These are phyloP conservation scores for Ichthyophthirius multifiliis DNA, from an alignment of 169 alveolate genomes.

Conservation along the genomic window DNA sequence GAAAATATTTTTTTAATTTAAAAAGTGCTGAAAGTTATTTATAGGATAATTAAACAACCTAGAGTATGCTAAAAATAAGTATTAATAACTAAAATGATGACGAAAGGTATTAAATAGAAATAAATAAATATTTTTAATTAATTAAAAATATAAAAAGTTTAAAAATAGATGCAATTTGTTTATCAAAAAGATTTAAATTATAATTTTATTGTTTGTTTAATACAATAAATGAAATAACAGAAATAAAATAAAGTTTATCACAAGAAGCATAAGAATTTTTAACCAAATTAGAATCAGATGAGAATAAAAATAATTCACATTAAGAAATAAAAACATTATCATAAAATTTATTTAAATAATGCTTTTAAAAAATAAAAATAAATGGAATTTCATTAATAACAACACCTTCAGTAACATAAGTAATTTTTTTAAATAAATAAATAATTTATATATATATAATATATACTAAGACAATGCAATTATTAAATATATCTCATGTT, in stretches of 20 bases:
- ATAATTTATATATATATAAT: neutral
- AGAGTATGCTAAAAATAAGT: neutral
- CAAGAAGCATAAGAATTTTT: neutral
- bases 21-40: neutral
- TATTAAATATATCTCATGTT: slow-evolving; percentile 26
- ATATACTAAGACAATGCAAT: neutral
- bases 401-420: neutral
- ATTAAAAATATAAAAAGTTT: neutral
- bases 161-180: neutral
- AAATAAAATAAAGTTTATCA: neutral
- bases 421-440: neutral
- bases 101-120: neutral
- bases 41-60: neutral
- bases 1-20: neutral
- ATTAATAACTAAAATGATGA: neutral
- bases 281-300: neutral
- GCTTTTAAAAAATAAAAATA: neutral
- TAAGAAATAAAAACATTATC: neutral
- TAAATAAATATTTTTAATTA: no score
- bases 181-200: neutral
- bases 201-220: neutral
- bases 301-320: neutral
- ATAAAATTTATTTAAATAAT: slow-evolving; percentile 2
- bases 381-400: neutral
- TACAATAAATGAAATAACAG: neutral